Evolutionary conservation across 805 yeast species (phyloP).

Genomic region (Yarrowia deformans): DNA sequence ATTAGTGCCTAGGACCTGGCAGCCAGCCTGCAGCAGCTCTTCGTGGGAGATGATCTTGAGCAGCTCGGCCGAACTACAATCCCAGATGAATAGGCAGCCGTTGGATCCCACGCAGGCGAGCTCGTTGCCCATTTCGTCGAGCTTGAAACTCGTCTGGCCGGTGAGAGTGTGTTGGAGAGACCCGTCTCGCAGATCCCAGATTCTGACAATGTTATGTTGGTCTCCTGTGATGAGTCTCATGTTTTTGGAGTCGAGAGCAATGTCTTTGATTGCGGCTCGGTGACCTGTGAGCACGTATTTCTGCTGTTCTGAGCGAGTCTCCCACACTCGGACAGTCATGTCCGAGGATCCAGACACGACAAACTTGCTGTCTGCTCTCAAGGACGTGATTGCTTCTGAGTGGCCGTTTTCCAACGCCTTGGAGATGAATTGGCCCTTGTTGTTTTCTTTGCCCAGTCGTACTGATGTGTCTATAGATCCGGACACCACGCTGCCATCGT

Average conservation of each 20-base stretch:
- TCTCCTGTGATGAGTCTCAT: slow-evolving; percentile 21
- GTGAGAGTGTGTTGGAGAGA: slow-evolving; percentile 12
- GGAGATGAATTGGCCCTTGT: slow-evolving; percentile 8
- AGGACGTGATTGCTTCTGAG: background rate
- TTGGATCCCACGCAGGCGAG: slow-evolving; percentile 20
- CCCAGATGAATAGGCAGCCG: slow-evolving; percentile 26
- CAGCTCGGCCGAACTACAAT: background rate
- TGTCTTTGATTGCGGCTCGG: slow-evolving; percentile 10
- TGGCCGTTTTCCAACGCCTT: slow-evolving; percentile 15
- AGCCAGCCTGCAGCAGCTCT: slow-evolving; percentile 3
- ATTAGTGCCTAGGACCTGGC: background rate
- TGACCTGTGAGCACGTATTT: slow-evolving; percentile 3
- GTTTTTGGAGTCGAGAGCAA: slow-evolving; percentile 24
- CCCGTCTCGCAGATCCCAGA: slow-evolving; percentile 29
- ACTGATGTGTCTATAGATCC: slow-evolving; percentile 14
- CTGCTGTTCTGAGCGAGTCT: slow-evolving; percentile 9
- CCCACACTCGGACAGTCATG: slow-evolving; percentile 22
- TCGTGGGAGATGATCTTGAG: slow-evolving; percentile 17
- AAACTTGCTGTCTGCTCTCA: slow-evolving; percentile 25
- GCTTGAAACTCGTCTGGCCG: slow-evolving; percentile 17
- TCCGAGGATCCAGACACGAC: slow-evolving; percentile 15
- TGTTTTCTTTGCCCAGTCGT: slow-evolving; percentile 9
- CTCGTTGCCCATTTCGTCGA: slow-evolving; percentile 23
- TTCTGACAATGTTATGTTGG: slow-evolving; percentile 4
- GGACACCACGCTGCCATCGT: slow-evolving; percentile 22